Evolutionary conservation across 73 alveolate species (phyloP), one percentile per base, ranked within the genome.

Genomic region (Blepharisma japonicum): DNA sequence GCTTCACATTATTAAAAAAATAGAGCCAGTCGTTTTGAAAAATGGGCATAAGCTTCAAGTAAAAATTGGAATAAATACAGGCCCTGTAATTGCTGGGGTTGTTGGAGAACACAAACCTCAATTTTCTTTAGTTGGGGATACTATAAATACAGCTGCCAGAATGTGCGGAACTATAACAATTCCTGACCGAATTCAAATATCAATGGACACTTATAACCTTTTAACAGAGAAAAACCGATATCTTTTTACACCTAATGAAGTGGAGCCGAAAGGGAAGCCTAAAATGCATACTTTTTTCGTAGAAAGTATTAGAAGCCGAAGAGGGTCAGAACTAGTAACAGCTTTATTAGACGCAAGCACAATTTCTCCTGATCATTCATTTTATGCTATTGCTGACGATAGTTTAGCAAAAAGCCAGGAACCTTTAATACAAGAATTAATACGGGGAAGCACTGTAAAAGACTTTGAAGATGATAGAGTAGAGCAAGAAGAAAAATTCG

Each of bases 51-150:
- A 39, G 4, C 66, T 70, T 8, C 70, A 70, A 70, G 66, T 96
- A 20, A 96, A 95, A 87, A 70, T 97, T 7, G 99, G 99, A 45
- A 91, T 97, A 56, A 97, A 95, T 77, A 88, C 96, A 53, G 99
- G 99, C 11, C 86, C 94, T 56, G 99, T 96, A 6, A 91, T 97
- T 42, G 96, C 99, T 6, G 99, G 99, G 6, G 99, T 96, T 39
- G 97, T 98, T 11, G 99, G 99, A 7, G 94, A 87, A 47, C 98
- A 95, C 78, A 90, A 94, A 61, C 99, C 99, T 0, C 96, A 97
- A 79, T 98, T 96, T 88, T 90, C 98, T 42, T 86, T 98, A 49
- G 94, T 98, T 32, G 99, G 99, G 21, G 99, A 96, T 86, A 95
- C 99, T 20, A 99, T 97, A 21, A 96, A 97, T 89, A 97, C 98